Percentiles rank a stretch among this genome's conserved stretches.
Evolutionary conservation across 768 basidiomycete species (phyloP).

Genomic region (Suillus cothurnatus): DNA sequence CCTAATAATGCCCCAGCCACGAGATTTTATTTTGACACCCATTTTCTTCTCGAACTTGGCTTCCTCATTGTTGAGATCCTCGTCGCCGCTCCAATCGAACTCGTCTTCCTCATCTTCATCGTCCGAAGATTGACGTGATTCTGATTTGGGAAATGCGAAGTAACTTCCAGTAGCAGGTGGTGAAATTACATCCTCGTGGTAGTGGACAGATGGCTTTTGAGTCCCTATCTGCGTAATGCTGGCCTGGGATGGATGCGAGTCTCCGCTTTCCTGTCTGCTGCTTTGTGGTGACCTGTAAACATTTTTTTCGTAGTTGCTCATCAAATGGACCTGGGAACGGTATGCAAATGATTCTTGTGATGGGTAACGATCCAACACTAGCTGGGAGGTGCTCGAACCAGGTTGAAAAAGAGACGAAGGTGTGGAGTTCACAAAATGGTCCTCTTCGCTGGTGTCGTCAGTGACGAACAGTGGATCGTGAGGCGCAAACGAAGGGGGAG

Average conservation of each 20-base stretch:
- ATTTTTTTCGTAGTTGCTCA: constrained; percentile 19
- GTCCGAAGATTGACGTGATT: constrained; percentile 48
- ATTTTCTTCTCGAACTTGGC: constrained; percentile 65
- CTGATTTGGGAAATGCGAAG: constrained; percentile 35
- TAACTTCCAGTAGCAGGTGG: constrained; percentile 23
- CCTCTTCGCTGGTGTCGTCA: constrained; percentile 21
- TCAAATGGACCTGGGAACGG: constrained; percentile 23
- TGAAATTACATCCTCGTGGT: constrained; percentile 44
- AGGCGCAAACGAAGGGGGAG: constrained; percentile 14
- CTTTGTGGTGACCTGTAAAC: not conserved
- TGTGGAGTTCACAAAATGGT: constrained; percentile 13
- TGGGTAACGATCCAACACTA: constrained; percentile 24
- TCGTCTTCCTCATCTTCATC: constrained; percentile 55
- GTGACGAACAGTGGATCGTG: constrained; percentile 16
- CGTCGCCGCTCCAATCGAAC: constrained; percentile 82
- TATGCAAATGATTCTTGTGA: constrained; percentile 26
- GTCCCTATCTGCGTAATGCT: constrained; percentile 17
- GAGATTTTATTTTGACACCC: constrained; percentile 46
- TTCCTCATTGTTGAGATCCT: constrained; percentile 72
- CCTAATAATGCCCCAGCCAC: constrained; percentile 57
- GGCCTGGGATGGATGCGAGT: constrained; percentile 14
- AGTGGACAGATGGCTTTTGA: constrained; percentile 52
- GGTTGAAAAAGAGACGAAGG: constrained; percentile 44
- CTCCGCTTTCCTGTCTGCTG: constrained; percentile 15
- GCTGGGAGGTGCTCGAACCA: constrained; percentile 36